Base-by-base conservation (phyloP, 371 early-diverging fungal species). In the Mucor saturninus region DNA sequence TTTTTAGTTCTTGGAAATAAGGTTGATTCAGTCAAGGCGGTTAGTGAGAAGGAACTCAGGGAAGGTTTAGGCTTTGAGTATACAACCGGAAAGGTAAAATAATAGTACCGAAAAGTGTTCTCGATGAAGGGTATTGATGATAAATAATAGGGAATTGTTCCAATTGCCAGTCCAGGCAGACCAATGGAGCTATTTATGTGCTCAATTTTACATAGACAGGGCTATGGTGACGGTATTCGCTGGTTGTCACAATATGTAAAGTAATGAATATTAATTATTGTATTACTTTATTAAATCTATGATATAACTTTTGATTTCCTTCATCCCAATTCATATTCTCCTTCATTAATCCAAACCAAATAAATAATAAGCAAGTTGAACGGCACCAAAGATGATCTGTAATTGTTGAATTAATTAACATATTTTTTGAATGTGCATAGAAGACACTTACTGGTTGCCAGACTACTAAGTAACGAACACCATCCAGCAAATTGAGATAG, bases 131-230 rank as follows among this genome's bases (percentile, higher is more conserved):
- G 31, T 42, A 26, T 26, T 62, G n/a, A 35, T 35, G 8, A 35
- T 8, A 35, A 6, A 35, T 35, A 15, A n/a, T 49, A 85, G 85
- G 98, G 97, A 70, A 96, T 93, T 75, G 91, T 93, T 49, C 86
- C 88, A 57, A 84, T 96, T 69, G 35, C 35, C 8, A 35, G 35
- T 1, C 35, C 93, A 69, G 89, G 95, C 64, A 86, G 98, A 59
- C 95, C 98, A 53, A 94, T 97, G 65, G 98, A 98, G 83, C 87
- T 98, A 30, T 98, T 95, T 72, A 98, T 98, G 98, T 96, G 97
- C 86, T 95, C 96, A 15, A 94, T 98, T 37, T 94, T 95, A 39
- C 92, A 94, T 93, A 85, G 93, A 80, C 94, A 94, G 80, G 98
- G 98, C 68, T 98, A 98, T 77, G 97, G 96, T 45, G 98, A 97